A percentile compares a stretch with the other conserved stretches of the same genome.
Conservation (phyloP, 208 protist genomes). For the Strigomonas galati region DNA sequence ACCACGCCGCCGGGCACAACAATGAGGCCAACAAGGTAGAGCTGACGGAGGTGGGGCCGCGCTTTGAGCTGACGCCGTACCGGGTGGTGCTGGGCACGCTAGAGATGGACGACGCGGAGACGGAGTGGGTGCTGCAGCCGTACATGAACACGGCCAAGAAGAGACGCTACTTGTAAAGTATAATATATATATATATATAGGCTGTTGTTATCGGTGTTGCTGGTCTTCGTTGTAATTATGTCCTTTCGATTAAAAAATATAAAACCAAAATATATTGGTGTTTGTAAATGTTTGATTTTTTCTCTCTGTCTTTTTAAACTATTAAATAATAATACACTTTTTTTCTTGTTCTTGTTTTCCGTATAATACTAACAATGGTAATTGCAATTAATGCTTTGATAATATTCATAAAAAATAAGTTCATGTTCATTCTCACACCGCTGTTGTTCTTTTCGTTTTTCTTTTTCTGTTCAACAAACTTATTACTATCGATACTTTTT, state of each 20-base stretch:
- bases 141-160: slow-evolving; percentile 99
- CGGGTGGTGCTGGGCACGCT: slow-evolving; percentile 95
- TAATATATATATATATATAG: not conserved
- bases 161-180: slow-evolving; percentile 68
- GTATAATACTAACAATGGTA: not conserved
- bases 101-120: slow-evolving; percentile 96
- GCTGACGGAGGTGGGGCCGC: slow-evolving; percentile 97
- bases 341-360: slow-evolving; percentile 15
- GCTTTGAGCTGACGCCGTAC: slow-evolving; percentile 98
- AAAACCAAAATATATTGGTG: not conserved
- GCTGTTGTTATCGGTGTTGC: not conserved
- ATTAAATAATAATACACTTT: slow-evolving; percentile 13
- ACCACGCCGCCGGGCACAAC: not conserved
- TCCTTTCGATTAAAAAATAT: not conserved
- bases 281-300: not conserved
- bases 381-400: not conserved
- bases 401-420: not conserved
- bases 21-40: slow-evolving; percentile 55
- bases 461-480: slow-evolving; percentile 4
- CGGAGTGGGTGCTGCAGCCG: slow-evolving; percentile 97
- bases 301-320: not conserved
- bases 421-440: not conserved
- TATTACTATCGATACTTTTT: no score
- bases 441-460: not conserved
- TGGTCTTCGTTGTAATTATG: not conserved